Base-by-base conservation (phyloP, 1,284 basidiomycete genomes). In the Puccinia polysora region DNA sequence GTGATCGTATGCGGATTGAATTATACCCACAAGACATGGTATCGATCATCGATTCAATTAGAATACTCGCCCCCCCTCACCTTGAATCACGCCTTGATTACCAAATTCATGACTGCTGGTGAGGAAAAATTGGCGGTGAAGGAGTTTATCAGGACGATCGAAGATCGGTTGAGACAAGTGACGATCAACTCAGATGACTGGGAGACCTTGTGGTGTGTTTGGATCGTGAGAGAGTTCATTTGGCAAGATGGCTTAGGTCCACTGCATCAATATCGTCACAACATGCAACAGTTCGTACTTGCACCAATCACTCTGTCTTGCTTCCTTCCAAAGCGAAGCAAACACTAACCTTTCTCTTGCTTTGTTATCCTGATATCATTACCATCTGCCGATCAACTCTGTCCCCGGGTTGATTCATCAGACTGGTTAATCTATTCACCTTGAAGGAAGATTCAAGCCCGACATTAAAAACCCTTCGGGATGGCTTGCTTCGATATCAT, bases 131-230 rank as follows among this genome's bases (percentile, higher is more conserved):
- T 32, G 5, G 56, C 68, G 8, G 58, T 71, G 25, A 71, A 62
- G 45, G 34, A 40, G n/a, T 40, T 71, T 20, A 53, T 71, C 8
- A 5, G 32, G 1, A 2, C 20, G 20, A 28, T 71, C 12, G 68
- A 71, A 25, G 15, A 8, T 38, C 28, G 68, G 2, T 60, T 71
- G 28, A 50, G 49, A 43, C 30, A 30, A 3, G 68, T 71, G 18
- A 71, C 68, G 15, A 40, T 71, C 20, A 71, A 71, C 23, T 30
- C 68, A 12, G 55, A 47, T 25, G 68, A 71, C 49, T 71, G 68
- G 68, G 45, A 60, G 43, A 62, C 68, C 1, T 49, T 71, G 12
- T 71, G 68, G 68, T 40, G 56, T 20, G 58, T 40, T 18, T 28
- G 32, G 14, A 40, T 71, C 14, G 28, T 71, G 6, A 8, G 68